Evolutionary conservation across 768 basidiomycete genomes (phyloP), one percentile per base, ranked within the genome.

Genomic region (Phlebiopsis flavidoalba): DNA sequence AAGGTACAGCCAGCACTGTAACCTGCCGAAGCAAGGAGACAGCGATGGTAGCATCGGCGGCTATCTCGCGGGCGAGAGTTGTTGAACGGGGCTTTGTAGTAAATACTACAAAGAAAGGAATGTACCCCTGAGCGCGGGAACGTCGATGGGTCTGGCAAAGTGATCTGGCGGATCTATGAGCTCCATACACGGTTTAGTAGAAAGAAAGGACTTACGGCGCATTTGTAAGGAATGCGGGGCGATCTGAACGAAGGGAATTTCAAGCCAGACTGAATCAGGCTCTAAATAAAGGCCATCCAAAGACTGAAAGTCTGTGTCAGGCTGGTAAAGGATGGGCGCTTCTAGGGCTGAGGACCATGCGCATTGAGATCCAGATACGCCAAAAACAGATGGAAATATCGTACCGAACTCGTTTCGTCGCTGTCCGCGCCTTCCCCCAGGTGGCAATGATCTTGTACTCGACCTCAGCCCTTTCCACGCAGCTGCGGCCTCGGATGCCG

Each of bases 81-180:
- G 76, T 71, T 17, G 83, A 86, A 45, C 83, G 77, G 17, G 85
- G 82, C 8, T 73, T 81, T 33, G 89, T 89, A 10, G 83, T 82
- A 72, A 89, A 89, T 31, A 89, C 85, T 55, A 88, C 86, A 66
- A 84, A 90, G 66, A 84, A 89, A 12, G 88, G 83, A 62, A 91
- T 80, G n/a, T 79, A 80, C 17, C 78, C 79, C 24, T n/a, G 79
- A 70, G 31, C 88, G 86, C 65, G 83, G 77, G 73, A 88, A 89
- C 4, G 80, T 80, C 12, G 82, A 76, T 15, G 82, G 78, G 24
- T 79, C 80, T 21, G 88, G 88, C 33, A 90, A 72, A 56, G 88
- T 87, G 21, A 88, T 77, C 88, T 88, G 14, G 35, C 36, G 15
- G 33, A 22, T n/a, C 26, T n/a, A 36, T 53, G 33, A 53, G 50